A percentile compares a stretch with the other conserved stretches of the same genome.
Evolutionary conservation across 2,329 filamentous ascomycete species (phyloP).

Genomic region (Rhynchosporium graminicola): DNA sequence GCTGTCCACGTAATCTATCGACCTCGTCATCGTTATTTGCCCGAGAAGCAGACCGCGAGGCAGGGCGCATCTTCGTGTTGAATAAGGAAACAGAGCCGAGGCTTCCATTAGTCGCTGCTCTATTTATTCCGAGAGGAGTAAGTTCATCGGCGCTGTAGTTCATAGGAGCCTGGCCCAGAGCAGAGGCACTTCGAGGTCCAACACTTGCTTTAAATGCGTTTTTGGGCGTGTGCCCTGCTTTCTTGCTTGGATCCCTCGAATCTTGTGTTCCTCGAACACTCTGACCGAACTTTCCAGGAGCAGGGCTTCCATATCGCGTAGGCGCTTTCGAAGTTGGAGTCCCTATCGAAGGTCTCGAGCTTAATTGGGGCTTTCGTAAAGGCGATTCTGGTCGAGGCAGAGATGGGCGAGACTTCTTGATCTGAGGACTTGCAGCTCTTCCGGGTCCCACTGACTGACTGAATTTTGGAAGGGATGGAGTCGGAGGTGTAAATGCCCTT

Average conservation of each 20-base stretch:
- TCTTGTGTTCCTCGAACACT: constrained; percentile 58
- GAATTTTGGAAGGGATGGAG: constrained; percentile 72
- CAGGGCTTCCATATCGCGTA: constrained; percentile 63
- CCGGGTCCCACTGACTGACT: constrained; percentile 84
- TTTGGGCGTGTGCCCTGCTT: constrained; percentile 45
- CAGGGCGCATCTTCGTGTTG: constrained; percentile 53
- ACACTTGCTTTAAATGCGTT: constrained; percentile 52
- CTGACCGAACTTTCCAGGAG: constrained; percentile 62
- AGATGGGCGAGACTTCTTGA: constrained; percentile 73
- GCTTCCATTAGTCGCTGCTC: constrained; percentile 53
- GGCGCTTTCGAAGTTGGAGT: constrained; percentile 50
- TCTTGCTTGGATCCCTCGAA: constrained; percentile 63
- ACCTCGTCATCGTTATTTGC: constrained; percentile 62
- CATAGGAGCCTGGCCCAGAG: constrained; percentile 51
- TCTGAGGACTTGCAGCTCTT: constrained; percentile 65
- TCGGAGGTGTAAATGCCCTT: constrained; percentile 63
- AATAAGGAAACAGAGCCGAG: constrained; percentile 57
- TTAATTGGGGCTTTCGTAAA: constrained; percentile 64
- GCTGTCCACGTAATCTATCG: constrained; percentile 67
- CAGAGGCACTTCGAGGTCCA: constrained; percentile 60
- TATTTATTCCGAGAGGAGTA: constrained; percentile 53
- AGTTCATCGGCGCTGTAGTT: constrained; percentile 59
- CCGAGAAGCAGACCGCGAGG: constrained; percentile 44
- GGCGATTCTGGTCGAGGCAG: constrained; percentile 89
- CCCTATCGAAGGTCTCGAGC: constrained; percentile 56